Evolutionary conservation across 2,329 filamentous ascomycete species (phyloP).

Genomic region (Xylariaceae sp.): DNA sequence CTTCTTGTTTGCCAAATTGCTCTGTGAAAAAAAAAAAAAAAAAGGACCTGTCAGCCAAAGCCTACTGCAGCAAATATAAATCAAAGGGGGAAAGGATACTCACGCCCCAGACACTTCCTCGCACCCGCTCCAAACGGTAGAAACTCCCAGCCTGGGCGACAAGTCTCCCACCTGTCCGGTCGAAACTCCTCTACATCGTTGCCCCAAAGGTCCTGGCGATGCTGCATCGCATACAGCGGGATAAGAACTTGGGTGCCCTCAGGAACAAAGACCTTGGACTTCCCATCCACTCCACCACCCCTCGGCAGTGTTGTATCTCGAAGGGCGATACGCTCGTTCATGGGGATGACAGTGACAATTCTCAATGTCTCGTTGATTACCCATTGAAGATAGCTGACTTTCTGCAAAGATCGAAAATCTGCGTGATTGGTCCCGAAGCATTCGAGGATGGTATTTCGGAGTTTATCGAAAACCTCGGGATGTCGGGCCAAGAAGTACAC

Average conservation of each 20-base stretch:
- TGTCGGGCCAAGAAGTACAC: slow-evolving; percentile 39
- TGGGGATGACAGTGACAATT: slow-evolving; percentile 19
- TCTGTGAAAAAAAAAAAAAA: slow-evolving; percentile 8
- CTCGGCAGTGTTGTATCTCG: slow-evolving; percentile 37
- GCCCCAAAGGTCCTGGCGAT: slow-evolving; percentile 26
- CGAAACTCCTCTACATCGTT: slow-evolving; percentile 13
- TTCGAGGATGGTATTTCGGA: slow-evolving; percentile 36
- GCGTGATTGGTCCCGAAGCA: slow-evolving; percentile 52
- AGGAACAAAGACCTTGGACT: slow-evolving; percentile 38
- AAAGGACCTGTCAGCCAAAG: neutral
- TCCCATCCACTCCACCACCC: slow-evolving; percentile 41
- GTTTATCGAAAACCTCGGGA: slow-evolving; percentile 34
- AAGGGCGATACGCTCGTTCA: slow-evolving; percentile 24
- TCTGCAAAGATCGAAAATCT: slow-evolving; percentile 3
- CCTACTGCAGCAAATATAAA: neutral
- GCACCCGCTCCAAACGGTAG: slow-evolving; percentile 29
- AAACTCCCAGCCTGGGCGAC: slow-evolving; percentile 26
- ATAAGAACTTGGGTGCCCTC: slow-evolving; percentile 35
- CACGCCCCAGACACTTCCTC: slow-evolving; percentile 28
- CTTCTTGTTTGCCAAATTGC: slow-evolving; percentile 22
- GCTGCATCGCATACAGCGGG: slow-evolving; percentile 31
- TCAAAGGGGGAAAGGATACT: slow-evolving; percentile 1
- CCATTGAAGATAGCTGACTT: slow-evolving; percentile 8
- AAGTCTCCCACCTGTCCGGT: slow-evolving; percentile 14
- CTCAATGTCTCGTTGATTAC: slow-evolving; percentile 4